Evolutionary conservation across 2,329 filamentous ascomycete genomes (phyloP), one percentile per base, ranked within the genome.

Genomic region (Lasiodiplodia citricola): DNA sequence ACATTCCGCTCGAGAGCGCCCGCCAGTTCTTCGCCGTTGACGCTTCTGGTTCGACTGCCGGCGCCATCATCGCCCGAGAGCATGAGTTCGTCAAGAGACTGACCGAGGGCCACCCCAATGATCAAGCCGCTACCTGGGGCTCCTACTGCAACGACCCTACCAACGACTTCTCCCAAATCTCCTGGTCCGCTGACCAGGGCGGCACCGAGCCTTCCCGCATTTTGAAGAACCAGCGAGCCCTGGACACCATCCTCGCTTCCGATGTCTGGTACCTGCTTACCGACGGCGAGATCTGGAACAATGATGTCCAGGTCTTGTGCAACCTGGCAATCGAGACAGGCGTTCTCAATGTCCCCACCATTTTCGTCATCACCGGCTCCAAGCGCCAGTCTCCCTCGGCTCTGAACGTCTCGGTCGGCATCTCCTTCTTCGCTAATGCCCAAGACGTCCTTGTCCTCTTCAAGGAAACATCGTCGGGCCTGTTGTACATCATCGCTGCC

Each of bases 1-100:
- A 55, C 37, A 10, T 58, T 5, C 65, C 65, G 16, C 41, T 67
- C 8, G 14, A 31, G 35, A 8, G 67, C 23, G 69, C 73, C 21
- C 72, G 72, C 52, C 76, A 75, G 56, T 77, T 76, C 70, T 78
- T 77, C 62, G 77, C 77, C 25, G 74, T 77, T 25, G 77, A 79
- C 64, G 74, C 77, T 16, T 78, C 75, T 2, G 75, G 75, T 1
- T 77, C 75, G 11, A 77, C 75, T 11, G 54, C 58, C 4, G 70
- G 72, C 16, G 56, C 69, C 5, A 73, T 77, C 23, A 60, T 72
- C 2, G 56, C 60, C n/a, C 62, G 67, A 64, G 71, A 75, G 41
- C 69, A 70, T 8, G 67, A 56, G 13, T 74, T 74, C 51, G 74
- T 76, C 4, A 68, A 72, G 35, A 51, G 63, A 1, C 62, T 76